Evolutionary conservation across 2,329 filamentous ascomycete species (phyloP), one percentile per base, ranked within the genome.

Genomic region (Beauveria rudraprayagi): DNA sequence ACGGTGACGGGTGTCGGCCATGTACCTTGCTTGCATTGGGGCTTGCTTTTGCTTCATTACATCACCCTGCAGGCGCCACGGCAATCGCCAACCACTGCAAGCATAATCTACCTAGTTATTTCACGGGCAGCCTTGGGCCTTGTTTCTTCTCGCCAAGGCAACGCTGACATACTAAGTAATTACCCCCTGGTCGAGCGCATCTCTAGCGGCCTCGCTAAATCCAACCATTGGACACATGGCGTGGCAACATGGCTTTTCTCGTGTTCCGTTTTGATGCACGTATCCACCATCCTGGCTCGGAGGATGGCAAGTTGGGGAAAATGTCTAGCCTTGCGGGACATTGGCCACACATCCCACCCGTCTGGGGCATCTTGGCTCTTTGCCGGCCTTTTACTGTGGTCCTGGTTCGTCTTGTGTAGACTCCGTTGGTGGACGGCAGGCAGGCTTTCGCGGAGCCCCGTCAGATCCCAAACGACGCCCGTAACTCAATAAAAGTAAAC

Each of bases 371-470:
- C 22, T 22, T 28, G 24, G 26, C 37, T 34, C 11, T 46, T 22
- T 53, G 19, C 14, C 7, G 46, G 47, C n/a, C 24, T 28, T 46
- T 48, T 37, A 24, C 34, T 43, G 56, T 52, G 46, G 47, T 34
- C 26, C 40, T 52, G 41, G 34, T 26, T 47, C 19, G 3, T 47
- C 16, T 28, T 56, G 40, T 40, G 40, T 40, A 16, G 19, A 14
- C 30, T 10, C 14, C 51, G 30, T 43, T 46, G 56, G 34, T 14
- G 24, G n/a, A 40, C 28, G 28, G 22, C 40, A 26, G 22, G 50
- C 53, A 56, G 44, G 55, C 56, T 46, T 50, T 53, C 48, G 34
- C 24, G 3, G 37, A 53, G 48, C 56, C 56, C 48, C 26, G 47
- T 53, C 40, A 53, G 56, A 60, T 37, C 17, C 41, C 26, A 40